Conservation (phyloP, 495 filamentous ascomycete genomes). For the Amphirosellinia nigrospora region DNA sequence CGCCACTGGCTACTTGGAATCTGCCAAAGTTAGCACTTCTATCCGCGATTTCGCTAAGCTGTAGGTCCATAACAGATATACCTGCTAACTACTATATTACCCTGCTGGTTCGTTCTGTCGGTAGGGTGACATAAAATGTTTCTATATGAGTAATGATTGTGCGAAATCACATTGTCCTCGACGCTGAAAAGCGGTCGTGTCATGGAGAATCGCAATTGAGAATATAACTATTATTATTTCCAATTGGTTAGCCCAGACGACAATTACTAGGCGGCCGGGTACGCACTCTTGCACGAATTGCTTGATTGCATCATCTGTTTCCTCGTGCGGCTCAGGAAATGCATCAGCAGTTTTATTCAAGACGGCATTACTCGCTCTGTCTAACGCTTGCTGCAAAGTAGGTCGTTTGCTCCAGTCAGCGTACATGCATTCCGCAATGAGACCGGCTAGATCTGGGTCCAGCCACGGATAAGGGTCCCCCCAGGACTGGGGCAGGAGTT, state of each 20-base stretch:
- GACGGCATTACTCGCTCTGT: neutral
- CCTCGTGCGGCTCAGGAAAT: neutral
- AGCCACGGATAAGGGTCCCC: slow-evolving; percentile 10
- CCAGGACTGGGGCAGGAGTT: neutral
- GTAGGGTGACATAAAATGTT: neutral
- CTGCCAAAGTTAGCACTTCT: neutral
- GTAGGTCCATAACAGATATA: neutral
- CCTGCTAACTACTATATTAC: neutral
- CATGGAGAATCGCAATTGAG: neutral
- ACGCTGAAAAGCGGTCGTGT: neutral
- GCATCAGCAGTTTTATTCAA: neutral
- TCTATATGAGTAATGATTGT: neutral
- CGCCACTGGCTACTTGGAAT: neutral
- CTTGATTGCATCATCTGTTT: slow-evolving; percentile 8
- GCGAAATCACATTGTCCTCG: neutral
- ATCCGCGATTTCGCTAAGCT: neutral
- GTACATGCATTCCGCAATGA: slow-evolving; percentile 20
- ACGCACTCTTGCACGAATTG: slow-evolving; percentile 12
- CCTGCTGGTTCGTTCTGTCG: neutral
- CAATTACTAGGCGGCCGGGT: neutral
- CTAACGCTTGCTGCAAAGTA: slow-evolving; percentile 1
- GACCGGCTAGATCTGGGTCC: slow-evolving; percentile 5
- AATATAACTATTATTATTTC: slow-evolving; percentile 5
- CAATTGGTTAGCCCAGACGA: neutral
- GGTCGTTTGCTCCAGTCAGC: neutral